Evolutionary conservation across 202 grass and related monocot genomes (phyloP), one percentile per base, ranked within the genome.

Genomic region (Musa balbisiana): DNA sequence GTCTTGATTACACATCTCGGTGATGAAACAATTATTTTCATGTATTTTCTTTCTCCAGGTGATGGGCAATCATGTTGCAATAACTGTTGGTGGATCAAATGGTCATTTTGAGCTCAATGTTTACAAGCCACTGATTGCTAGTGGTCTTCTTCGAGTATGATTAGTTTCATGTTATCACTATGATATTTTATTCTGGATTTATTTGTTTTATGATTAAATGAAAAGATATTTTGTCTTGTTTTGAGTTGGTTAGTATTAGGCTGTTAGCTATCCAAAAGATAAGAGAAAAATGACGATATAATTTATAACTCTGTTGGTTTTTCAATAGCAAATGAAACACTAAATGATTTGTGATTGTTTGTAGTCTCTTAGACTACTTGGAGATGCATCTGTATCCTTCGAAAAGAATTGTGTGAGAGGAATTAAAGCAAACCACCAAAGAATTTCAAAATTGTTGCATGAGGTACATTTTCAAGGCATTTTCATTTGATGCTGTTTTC

Each of bases 71-170:
- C 84, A 99, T 68, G 89, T 99, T 51, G 85, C 88, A 56, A 88
- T 99, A 62, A 92, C 95, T 76, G n/a, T 99, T 51, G 91, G 91
- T 79, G 95, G 95, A 67, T 83, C 91, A n/a, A 95, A 90, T 69
- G 91, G 91, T 19, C 91, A 99, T 88, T 99, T 99, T 90, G 91
- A 99, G 83, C 69, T 99, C 76, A 99, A 99, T 27, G 95, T 99
- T 80, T 99, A 74, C 75, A 99, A 92, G 83, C 95, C 95, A 67
- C 82, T 92, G 87, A 99, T 99, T 60, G 89, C 89, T 26, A 92
- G 89, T 3, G 89, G 83, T 87, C 90, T 99, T 70, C 91, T 99
- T 88, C 72, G 87, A 78, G 95, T 95, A 99, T 83, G 81, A 62
- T 78, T n/a, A n/a, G 22, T 55, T 59, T 78, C 14, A 71, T 78